Base-by-base conservation (phyloP, 2,329 filamentous ascomycete genomes). In the Nemania abortiva region DNA sequence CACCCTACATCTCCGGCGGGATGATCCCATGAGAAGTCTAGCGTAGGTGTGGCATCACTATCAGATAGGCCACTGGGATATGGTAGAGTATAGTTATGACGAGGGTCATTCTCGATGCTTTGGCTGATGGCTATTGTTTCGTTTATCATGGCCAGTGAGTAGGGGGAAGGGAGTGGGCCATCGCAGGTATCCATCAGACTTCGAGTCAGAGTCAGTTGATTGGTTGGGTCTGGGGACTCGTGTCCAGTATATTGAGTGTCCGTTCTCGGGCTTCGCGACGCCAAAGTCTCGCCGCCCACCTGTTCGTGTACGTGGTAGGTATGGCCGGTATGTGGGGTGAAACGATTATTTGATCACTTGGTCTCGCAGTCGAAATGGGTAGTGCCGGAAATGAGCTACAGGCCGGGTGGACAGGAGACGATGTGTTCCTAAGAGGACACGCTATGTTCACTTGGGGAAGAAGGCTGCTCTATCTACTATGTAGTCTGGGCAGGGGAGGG, bases 111-210 rank as follows among this genome's bases (percentile, higher is more conserved):
- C 1, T 55, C 57, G 29, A 45, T 39, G 34, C 31, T 61, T 31
- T 54, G 61, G 27, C 31, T 39, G 34, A 63, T 49, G 29, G 39
- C 39, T n/a, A 57, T 31, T 29, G 54, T 34, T 56, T 55, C 31
- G 20, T 60, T 49, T 65, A 70, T 70, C 60, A 54, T 68, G 37
- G n/a, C 27, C 52, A 10, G 49, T 15, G 47, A 47, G n/a, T n/a
- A 47, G 6, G 42, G 42, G 42, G n/a, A 20, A 47, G 42, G 42
- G 6, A 3, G 42, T 37, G 2, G 34, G 42, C 42, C 7, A 13
- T 47, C 7, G 7, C 42, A 20, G 42, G 15, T 7, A 20, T 20
- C 42, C 15, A 47, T 47, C 42, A 20, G 11, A 13, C 42, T 20
- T 18, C 13, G 15, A 6, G n/a, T 6, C 42, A n/a, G 15, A 6